Evolutionary conservation across 2,329 filamentous ascomycete genomes (phyloP), one percentile per base, ranked within the genome.

Genomic region (Curvularia sp.): DNA sequence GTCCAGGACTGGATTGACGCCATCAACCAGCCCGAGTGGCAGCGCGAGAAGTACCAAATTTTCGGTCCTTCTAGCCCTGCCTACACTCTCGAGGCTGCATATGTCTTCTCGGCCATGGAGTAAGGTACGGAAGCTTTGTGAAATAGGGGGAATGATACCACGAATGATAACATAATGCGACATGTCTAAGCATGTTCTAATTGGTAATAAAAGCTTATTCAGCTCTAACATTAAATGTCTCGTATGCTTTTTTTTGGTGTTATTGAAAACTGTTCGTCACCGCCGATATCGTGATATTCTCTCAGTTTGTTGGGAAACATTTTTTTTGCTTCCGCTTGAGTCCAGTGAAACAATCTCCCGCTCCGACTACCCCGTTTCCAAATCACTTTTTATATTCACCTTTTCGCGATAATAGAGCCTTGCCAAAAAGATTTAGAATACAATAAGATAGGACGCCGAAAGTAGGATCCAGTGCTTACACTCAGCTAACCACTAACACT

Each of bases 1-100:
- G 91, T 95, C 12, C 87, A 97, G 82, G 93, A 95, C 76, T 97
- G 88, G 86, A 96, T 97, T 72, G 93, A 96, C 74, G 93, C 84
- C 25, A 95, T 98, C 79, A 97, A 97, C 79, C 86, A 96, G 68
- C 93, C 93, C 0, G 86, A 92, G 77, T 97, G 94, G 94, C 87
- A 87, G 58, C 86, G 93, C 54, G 78, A 82, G 46, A 78, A 80
- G 65, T 80, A 76, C 71, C 77, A 84, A 60, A 81, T 84, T 59
- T 84, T 80, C 59, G 78, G 80, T 2, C 80, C 81, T 2, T 76
- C 71, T 2, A 76, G 78, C 61, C 71, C 69, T 5, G 74, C 79
- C 10, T 82, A 81, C 60, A 75, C 77, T 15, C 68, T 82, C 18
- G 75, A 81, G 69, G 80, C 80, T 10, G 67, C 70, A 28, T 82